phyloP scores from a whole-genome alignment of 106 monocot species.

The Dendrobium catenatum region DNA sequence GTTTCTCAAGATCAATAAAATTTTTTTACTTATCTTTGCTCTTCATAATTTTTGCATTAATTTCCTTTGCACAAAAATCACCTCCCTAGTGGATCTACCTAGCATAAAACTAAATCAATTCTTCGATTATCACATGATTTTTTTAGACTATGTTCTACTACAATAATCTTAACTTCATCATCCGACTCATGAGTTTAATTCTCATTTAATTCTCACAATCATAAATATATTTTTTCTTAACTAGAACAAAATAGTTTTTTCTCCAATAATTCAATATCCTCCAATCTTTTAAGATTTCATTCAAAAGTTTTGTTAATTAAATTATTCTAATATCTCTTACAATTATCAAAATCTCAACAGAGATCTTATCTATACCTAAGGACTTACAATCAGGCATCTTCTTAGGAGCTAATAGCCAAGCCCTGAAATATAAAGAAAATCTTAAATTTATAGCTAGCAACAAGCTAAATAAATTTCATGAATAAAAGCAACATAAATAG shows the following conservation, averaged over 20 bases:
- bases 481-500: neutral
- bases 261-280: neutral
- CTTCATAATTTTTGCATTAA: neutral
- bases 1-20: neutral
- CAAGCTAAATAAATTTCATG: neutral
- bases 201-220: neutral
- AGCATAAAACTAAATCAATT: neutral
- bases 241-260: neutral
- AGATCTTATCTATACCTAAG: too few species aligned
- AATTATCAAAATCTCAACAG: neutral
- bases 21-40: neutral
- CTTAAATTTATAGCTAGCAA: neutral
- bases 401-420: neutral
- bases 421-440: neutral
- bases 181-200: neutral
- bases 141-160: neutral
- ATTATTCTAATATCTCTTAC: neutral
- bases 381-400: neutral
- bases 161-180: neutral
- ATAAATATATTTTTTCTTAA: neutral
- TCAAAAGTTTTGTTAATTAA: neutral
- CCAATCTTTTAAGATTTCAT: neutral
- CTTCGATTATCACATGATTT: neutral
- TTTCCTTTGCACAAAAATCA: too few species aligned
- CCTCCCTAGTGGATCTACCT: too few species aligned